Base-by-base conservation (phyloP, 1,139 yeast genomes). In the Neolecta irregularis region DNA sequence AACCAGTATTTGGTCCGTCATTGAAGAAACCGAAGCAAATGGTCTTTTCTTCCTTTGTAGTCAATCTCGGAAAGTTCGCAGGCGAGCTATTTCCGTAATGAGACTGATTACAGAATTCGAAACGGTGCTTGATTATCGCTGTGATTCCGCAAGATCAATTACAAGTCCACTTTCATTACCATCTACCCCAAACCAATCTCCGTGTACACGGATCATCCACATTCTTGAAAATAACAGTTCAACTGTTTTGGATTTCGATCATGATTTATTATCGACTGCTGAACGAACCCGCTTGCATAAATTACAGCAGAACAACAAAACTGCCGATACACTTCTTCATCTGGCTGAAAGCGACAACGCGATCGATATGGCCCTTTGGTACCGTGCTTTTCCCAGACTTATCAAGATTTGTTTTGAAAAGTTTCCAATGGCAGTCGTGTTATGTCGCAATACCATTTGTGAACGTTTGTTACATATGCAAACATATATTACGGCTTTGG, bases 21-120 rank as follows among this genome's bases (percentile, higher is more conserved):
- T 85, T 34, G 96, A 88, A 53, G 95, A 85, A 45, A 78, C 85
- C 6, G 98, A 91, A 56, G 96, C 98, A 0, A 81, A 85, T 51
- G 99, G 95, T 0, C 57, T 91, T 26, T 88, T 80, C 52, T 88
- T 91, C 51, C 60, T 91, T 21, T 81, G 94, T 49, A 79, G 93
- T 2, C 93, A 81, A 49, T 94, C 83, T 48, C 66, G 79, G 24
- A 64, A 68, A 26, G 67, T 80, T 9, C 64, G 98, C 37, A 72
- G 72, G 41, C 59, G 73, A 39, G 96, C 93, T 1, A 63, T 85
- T 3, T 66, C 74, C 12, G 72, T 91, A 6, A 55, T 91, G 40
- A 67, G 74, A 46, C 62, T 83, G 13, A 80, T 81, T 2, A 81
- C 80, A 19, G 77, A 72, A 41, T 83, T 88, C 57, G 98, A 88